phyloP scores from a whole-genome alignment of 306 rosid species.

The Sechiopsis laciniata region DNA sequence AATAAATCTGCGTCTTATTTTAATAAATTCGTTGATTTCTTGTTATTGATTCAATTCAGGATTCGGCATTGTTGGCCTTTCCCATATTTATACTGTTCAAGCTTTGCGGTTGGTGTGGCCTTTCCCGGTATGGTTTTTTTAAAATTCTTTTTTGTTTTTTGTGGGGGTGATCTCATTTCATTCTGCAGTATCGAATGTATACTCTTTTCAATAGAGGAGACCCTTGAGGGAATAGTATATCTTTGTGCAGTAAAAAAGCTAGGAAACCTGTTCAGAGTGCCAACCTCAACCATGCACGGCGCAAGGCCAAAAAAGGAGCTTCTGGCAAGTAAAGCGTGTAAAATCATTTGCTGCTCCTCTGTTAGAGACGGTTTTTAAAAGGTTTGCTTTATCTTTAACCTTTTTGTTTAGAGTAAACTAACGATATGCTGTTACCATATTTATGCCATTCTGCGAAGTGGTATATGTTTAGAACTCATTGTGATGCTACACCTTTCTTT shows the following conservation, averaged over 20 bases:
- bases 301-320: slow-evolving; percentile 1
- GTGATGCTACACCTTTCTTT: not conserved
- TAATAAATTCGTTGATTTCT: not conserved
- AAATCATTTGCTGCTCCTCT: slow-evolving; percentile 13
- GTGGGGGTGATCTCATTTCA: not conserved
- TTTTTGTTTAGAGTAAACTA: not conserved
- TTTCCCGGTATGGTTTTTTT: not conserved
- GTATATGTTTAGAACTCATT: not conserved
- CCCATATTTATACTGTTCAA: not conserved
- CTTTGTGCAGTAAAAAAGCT: slow-evolving; percentile 14
- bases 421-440: not conserved
- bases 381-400: slow-evolving; percentile 8
- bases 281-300: not conserved
- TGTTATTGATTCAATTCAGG: slow-evolving; percentile 7
- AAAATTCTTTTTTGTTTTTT: not conserved
- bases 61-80: not conserved
- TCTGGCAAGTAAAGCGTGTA: not conserved
- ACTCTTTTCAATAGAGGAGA: not conserved
- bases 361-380: not conserved
- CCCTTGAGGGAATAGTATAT: not conserved
- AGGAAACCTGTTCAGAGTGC: not conserved
- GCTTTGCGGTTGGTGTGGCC: not conserved
- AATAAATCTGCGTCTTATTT: not conserved
- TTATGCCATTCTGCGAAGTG: not conserved
- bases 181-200: not conserved